Percentiles rank a stretch among this genome's conserved stretches.
Conservation (phyloP, 1,284 basidiomycete genomes). For the Irpex sp. region DNA sequence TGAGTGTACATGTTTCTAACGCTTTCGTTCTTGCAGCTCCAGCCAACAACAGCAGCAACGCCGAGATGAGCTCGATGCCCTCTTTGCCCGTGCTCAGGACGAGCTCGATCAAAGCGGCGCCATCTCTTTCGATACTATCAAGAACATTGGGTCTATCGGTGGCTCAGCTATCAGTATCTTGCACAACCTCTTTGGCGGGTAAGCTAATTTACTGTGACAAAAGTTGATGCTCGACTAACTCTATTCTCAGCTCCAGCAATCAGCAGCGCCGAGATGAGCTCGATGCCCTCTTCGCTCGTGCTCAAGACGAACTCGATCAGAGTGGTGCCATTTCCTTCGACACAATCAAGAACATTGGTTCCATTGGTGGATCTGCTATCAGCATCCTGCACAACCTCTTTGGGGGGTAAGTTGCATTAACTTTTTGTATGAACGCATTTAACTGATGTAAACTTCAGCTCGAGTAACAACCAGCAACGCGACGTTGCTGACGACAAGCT, state of each 20-base stretch:
- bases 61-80: neutral
- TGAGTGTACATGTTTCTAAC: neutral
- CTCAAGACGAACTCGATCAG: neutral
- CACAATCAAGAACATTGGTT: neutral
- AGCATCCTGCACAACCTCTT: neutral
- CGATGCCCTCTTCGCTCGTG: constrained; percentile 1
- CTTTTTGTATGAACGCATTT: neutral
- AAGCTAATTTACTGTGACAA: too few species aligned
- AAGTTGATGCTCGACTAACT: too few species aligned
- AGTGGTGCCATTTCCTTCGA: neutral
- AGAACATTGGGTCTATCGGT: neutral
- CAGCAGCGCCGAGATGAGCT: constrained; percentile 1
- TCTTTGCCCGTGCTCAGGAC: constrained; percentile 1
- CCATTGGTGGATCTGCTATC: neutral
- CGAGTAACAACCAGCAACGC: neutral
- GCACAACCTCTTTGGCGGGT: neutral
- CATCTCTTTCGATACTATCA: neutral
- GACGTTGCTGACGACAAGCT: neutral
- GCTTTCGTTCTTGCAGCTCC: neutral
- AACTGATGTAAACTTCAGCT: neutral
- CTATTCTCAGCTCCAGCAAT: neutral
- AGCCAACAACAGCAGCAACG: neutral
- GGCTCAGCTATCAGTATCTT: neutral
- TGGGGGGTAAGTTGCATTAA: neutral
- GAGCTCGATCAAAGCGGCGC: neutral